Conservation (phyloP, 176 grass and related monocot genomes). For the Alopecurus myosuroides region DNA sequence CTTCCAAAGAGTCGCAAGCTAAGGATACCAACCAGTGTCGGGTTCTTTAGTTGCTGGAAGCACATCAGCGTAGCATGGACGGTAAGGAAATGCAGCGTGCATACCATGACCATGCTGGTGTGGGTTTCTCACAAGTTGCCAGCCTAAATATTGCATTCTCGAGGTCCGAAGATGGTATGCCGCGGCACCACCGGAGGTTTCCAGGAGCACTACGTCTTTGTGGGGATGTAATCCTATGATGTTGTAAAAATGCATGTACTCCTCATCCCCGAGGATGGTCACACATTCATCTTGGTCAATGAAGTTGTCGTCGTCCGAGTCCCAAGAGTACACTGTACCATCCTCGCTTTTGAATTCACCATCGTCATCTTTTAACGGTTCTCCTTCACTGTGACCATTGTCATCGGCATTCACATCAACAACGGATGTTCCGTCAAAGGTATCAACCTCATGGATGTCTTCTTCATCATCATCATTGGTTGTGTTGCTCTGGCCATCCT, state of each 20-base stretch:
- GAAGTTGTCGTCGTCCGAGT: neutral
- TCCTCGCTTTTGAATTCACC: neutral
- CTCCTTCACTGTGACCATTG: neutral
- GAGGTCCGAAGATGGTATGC: neutral
- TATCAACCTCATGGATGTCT: neutral
- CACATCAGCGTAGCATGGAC: neutral
- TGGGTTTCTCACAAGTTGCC: no score
- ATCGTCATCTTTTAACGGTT: neutral
- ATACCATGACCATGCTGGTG: neutral
- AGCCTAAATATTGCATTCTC: neutral
- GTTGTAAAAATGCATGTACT: neutral
- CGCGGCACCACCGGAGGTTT: neutral
- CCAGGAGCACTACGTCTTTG: neutral
- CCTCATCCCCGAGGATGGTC: no score
- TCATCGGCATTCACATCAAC: neutral
- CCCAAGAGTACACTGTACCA: neutral
- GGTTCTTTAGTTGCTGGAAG: neutral
- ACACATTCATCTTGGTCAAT: neutral
- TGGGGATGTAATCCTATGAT: neutral
- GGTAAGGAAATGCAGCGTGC: neutral
- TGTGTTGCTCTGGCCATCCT: neutral
- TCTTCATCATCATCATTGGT: neutral
- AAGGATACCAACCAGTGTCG: neutral
- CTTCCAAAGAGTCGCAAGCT: neutral
- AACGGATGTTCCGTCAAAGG: no score